Evolutionary conservation across 441 rosid genomes (phyloP).

Genomic region (Aquilaria agallochum): DNA sequence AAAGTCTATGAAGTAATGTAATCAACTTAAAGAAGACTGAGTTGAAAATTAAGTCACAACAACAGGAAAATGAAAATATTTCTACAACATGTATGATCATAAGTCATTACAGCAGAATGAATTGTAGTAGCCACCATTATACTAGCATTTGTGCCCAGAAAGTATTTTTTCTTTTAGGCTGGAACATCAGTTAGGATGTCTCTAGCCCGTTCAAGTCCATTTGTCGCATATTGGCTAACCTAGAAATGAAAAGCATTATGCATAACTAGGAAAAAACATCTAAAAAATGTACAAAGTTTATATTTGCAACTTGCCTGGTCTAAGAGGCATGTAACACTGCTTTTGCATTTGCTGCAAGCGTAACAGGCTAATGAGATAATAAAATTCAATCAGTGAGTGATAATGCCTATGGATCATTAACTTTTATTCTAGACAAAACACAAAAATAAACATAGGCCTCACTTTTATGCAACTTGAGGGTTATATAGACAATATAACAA

Average conservation of each 20-base stretch:
- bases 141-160: constrained; percentile 80
- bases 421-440: background rate
- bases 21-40: too few species aligned
- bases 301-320: constrained; percentile 73
- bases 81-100: constrained; percentile 14
- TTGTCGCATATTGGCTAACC: constrained; percentile 91
- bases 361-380: constrained; percentile 57
- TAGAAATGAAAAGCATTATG: constrained; percentile 27
- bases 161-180: constrained; percentile 89
- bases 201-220: constrained; percentile 97
- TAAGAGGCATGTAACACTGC: constrained; percentile 84
- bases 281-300: constrained; percentile 9
- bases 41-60: too few species aligned
- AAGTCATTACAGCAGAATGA: constrained; percentile 89
- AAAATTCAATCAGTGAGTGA: constrained; percentile 23
- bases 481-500: too few species aligned
- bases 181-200: constrained; percentile 95
- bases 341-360: constrained; percentile 82
- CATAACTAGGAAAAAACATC: constrained; percentile 3
- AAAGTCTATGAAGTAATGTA: too few species aligned
- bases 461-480: too few species aligned
- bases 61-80: too few species aligned
- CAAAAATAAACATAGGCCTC: too few species aligned
- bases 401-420: background rate
- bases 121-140: constrained; percentile 99